These are phyloP conservation scores for Apiospora koreana DNA, from an alignment of 2,329 filamentous ascomycete species.

Conservation along the genomic window DNA sequence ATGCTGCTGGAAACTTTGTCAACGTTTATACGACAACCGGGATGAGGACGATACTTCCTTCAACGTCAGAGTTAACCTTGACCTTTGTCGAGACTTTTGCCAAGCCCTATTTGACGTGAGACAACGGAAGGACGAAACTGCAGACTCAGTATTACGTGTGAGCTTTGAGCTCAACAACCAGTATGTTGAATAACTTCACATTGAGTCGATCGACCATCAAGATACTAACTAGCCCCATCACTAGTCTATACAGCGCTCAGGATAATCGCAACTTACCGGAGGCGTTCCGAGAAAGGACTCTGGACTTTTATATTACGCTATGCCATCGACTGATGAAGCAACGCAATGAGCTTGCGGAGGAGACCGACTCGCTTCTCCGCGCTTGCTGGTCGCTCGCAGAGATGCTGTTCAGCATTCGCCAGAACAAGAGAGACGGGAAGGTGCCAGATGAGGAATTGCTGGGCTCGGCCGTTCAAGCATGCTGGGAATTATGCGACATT, in stretches of 20 bases:
- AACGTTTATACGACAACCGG: constrained; percentile 77
- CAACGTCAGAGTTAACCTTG: constrained; percentile 73
- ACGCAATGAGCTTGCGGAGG: constrained; percentile 72
- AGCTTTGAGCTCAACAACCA: constrained; percentile 97
- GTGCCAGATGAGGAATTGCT: constrained; percentile 79
- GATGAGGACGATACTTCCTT: constrained; percentile 68
- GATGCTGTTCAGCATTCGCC: constrained; percentile 88
- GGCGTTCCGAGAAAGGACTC: constrained; percentile 81
- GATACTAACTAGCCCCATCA: constrained; percentile 9
- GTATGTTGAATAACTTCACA: constrained; percentile 38
- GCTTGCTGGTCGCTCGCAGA: constrained; percentile 91
- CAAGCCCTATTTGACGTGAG: constrained; percentile 88
- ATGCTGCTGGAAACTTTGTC: constrained; percentile 90
- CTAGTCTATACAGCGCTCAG: constrained; percentile 82
- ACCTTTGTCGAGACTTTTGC: constrained; percentile 89
- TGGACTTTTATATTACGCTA: constrained; percentile 93
- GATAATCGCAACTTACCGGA: constrained; percentile 78
- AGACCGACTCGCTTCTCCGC: constrained; percentile 80
- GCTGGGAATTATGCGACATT: constrained; percentile 92
- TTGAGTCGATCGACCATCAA: neutral
- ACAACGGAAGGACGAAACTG: constrained; percentile 72
- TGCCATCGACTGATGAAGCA: constrained; percentile 98
- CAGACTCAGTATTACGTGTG: constrained; percentile 85
- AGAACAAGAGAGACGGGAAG: constrained; percentile 75
- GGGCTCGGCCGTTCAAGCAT: constrained; percentile 85